A percentile compares a stretch with the other conserved stretches of the same genome.
These are phyloP conservation scores for Brassica rapa DNA, from an alignment of 345 rosid species.

Conservation along the genomic window DNA sequence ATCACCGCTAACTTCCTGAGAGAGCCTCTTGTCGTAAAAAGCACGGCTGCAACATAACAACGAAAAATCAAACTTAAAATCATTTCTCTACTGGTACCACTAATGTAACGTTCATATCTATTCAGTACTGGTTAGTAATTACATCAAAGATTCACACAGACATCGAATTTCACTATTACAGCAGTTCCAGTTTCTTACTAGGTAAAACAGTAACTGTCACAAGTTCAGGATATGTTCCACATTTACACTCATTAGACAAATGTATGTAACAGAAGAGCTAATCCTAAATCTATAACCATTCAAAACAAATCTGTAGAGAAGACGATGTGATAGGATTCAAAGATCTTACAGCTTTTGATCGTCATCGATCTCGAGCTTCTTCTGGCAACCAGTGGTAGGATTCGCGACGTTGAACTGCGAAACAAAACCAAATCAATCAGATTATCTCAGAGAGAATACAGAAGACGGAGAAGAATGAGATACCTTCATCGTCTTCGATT, in stretches of 20 bases:
- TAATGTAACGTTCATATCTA: no score
- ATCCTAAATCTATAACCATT: neutral
- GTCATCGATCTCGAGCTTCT: slow-evolving; percentile 58
- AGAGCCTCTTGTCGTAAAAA: slow-evolving; percentile 80
- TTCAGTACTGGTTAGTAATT: no score
- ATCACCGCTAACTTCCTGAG: slow-evolving; percentile 84
- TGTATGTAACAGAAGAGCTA: neutral
- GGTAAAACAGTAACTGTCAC: no score
- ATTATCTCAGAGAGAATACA: neutral
- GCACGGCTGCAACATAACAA: slow-evolving; percentile 55
- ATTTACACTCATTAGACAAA: neutral
- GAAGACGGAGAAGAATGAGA: neutral
- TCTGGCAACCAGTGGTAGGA: slow-evolving; percentile 61
- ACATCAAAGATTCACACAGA: no score
- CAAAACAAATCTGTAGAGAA: no score
- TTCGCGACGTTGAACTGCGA: slow-evolving; percentile 54
- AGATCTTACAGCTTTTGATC: slow-evolving; percentile 53
- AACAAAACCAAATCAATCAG: neutral
- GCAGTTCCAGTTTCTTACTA: no score
- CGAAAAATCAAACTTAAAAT: neutral
- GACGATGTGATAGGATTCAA: neutral
- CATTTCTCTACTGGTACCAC: no score
- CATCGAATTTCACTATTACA: no score
- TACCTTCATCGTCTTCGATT: slow-evolving; percentile 37
- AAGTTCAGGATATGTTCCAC: neutral